phyloP scores from a whole-genome alignment of 257 asterid species.

The Ilex aquifolium region DNA sequence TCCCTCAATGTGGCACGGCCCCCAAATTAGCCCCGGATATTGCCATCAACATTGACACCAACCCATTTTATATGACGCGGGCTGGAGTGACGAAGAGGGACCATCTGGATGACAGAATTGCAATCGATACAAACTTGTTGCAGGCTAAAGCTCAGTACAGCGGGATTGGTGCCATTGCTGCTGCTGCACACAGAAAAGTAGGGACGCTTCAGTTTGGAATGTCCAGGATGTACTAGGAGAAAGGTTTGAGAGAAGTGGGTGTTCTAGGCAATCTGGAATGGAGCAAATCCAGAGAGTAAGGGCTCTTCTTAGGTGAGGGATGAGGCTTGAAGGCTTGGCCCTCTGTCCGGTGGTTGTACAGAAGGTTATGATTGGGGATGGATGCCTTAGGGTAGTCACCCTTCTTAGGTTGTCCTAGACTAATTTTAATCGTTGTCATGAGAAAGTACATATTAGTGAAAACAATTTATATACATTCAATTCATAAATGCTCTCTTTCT shows the following conservation, averaged over 20 bases:
- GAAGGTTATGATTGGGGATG: too few species aligned
- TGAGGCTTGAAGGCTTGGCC: too few species aligned
- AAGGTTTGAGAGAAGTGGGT: not conserved
- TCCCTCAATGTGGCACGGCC: constrained; percentile 50
- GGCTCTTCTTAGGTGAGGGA: too few species aligned
- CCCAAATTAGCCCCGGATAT: constrained; percentile 60
- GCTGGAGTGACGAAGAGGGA: constrained; percentile 39
- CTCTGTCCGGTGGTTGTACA: too few species aligned
- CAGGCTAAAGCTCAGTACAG: constrained; percentile 58
- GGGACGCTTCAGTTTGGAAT: constrained; percentile 32
- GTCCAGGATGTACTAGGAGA: constrained; percentile 32
- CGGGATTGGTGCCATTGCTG: constrained; percentile 46
- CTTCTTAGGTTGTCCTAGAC: too few species aligned
- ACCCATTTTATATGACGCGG: constrained; percentile 41
- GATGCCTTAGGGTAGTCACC: too few species aligned
- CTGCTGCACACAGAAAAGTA: constrained; percentile 31
- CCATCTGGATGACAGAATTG: constrained; percentile 41
- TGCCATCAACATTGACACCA: constrained; percentile 57
- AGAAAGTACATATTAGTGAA: too few species aligned
- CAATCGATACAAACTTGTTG: constrained; percentile 54
- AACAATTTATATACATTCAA: too few species aligned
- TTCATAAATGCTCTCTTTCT: too few species aligned
- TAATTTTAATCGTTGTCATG: too few species aligned
- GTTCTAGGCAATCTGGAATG: too few species aligned
- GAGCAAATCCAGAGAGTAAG: too few species aligned